Evolutionary conservation across 495 filamentous ascomycete species (phyloP), one percentile per base, ranked within the genome.

Genomic region (Talaromyces proteolyticus): DNA sequence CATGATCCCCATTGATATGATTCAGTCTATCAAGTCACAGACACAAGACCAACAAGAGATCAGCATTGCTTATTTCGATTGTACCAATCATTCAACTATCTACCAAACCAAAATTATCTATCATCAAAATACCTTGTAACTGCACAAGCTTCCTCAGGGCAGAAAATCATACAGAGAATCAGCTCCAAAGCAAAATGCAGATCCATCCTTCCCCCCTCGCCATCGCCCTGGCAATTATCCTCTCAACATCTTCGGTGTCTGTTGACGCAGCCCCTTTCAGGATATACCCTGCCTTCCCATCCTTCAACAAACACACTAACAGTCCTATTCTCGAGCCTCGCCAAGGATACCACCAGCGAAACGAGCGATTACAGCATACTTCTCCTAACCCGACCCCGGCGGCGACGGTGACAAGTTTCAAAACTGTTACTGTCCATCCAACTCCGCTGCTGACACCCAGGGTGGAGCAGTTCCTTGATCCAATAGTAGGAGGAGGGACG

Each of bases 221-320:
- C 21, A 49, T 49, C 38, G 47, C 47, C 3, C 36, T 49, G 37
- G 47, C 47, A 39, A 49, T 49, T 16, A 49, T 49, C 5, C 47
- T 49, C 47, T 49, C 47, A 18, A 40, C 29, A n/a, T n/a, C 47
- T 24, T 40, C 47, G 2, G n/a, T 36, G 16, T 11, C 24, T 18
- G 34, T 40, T 11, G 7, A 39, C 25, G 47, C 47, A 18, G 47
- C 37, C 20, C 47, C 47, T 18, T 36, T 39, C 20, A 25, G 34
- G 7, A 11, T 12, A 18, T 16, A 47, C 22, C 44, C 34, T 45
- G 21, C 18, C 21, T n/a, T n/a, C n/a, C n/a, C n/a, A n/a, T n/a
- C n/a, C n/a, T n/a, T n/a, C n/a, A n/a, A n/a, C n/a, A n/a, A n/a
- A n/a, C n/a, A n/a, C n/a, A n/a, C n/a, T n/a, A n/a, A n/a, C n/a